Conservation (phyloP, 1,284 basidiomycete genomes). For the Heterobasidion irregulare region DNA sequence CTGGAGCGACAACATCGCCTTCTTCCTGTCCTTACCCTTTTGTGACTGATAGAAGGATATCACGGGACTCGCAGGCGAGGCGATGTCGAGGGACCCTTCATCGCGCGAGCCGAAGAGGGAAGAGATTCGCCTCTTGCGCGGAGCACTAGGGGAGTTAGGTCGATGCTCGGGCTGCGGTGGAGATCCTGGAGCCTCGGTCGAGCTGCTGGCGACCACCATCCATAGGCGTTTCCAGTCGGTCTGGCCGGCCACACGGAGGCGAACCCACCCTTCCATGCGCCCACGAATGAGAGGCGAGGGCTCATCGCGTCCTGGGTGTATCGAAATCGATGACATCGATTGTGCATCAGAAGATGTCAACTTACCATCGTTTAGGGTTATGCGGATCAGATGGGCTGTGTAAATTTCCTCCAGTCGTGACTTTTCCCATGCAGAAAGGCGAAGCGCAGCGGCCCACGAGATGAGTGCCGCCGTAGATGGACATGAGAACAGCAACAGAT, state of each 20-base stretch:
- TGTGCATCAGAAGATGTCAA: constrained; percentile 4
- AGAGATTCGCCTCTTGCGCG: constrained; percentile 61
- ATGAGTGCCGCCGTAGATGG: constrained; percentile 63
- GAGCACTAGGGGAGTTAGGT: constrained; percentile 9
- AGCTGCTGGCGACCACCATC: constrained; percentile 63
- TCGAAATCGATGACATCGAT: not conserved
- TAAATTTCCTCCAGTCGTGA: constrained; percentile 95
- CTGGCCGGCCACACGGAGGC: constrained; percentile 86
- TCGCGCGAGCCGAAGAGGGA: constrained; percentile 48
- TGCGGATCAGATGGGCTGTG: constrained; percentile 87
- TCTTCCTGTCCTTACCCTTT: constrained; percentile 67
- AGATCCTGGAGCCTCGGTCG: constrained; percentile 3
- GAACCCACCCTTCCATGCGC: constrained; percentile 88
- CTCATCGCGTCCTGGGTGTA: constrained; percentile 50
- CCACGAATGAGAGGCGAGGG: constrained; percentile 63
- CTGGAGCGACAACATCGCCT: constrained; percentile 48
- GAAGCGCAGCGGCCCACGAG: constrained; percentile 89
- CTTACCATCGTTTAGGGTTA: constrained; percentile 49
- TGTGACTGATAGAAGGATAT: constrained; percentile 52
- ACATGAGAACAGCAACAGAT: constrained; percentile 85
- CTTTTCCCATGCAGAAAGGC: constrained; percentile 93
- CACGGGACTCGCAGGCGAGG: constrained; percentile 32
- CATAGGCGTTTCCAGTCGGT: constrained; percentile 95
- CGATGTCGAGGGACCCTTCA: constrained; percentile 17
- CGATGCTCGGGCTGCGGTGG: not conserved